Evolutionary conservation across 352 stramenopile species (phyloP).

Genomic region (Phytophthora brassicae): DNA sequence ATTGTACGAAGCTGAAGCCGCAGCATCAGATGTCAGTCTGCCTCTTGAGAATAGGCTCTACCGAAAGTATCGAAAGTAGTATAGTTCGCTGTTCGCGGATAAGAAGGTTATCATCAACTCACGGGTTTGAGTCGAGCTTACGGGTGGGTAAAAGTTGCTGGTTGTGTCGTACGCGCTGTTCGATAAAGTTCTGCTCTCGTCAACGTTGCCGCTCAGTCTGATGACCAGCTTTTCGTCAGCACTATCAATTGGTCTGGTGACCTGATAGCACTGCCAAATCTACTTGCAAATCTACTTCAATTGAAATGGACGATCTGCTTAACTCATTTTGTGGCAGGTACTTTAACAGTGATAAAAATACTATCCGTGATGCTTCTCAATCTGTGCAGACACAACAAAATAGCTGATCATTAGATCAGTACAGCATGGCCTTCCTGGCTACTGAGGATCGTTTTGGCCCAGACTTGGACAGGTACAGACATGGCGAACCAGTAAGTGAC

Average conservation of each 20-base stretch:
- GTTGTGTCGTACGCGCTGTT: too few species aligned
- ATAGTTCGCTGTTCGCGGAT: constrained; percentile 12
- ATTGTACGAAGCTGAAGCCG: neutral
- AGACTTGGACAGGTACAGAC: constrained; percentile 37
- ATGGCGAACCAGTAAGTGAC: constrained; percentile 43
- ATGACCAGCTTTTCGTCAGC: too few species aligned
- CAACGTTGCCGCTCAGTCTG: too few species aligned
- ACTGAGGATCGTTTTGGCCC: constrained; percentile 50
- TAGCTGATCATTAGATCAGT: neutral
- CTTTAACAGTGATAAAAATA: too few species aligned
- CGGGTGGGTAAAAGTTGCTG: constrained; percentile 15
- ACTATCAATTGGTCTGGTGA: too few species aligned
- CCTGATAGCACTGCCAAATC: too few species aligned
- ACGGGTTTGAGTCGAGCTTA: constrained; percentile 19
- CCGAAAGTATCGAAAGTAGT: neutral
- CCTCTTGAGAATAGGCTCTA: constrained; percentile 7
- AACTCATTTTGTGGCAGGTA: too few species aligned
- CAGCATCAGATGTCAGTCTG: neutral
- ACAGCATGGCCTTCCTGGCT: constrained; percentile 53
- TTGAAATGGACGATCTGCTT: too few species aligned
- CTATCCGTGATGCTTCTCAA: neutral
- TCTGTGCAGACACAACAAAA: neutral
- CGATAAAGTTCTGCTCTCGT: too few species aligned
- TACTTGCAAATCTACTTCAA: too few species aligned
- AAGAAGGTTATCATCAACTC: constrained; percentile 12